These are phyloP conservation scores for Dioszegia hungarica DNA, from an alignment of 768 basidiomycete species.

Conservation along the genomic window DNA sequence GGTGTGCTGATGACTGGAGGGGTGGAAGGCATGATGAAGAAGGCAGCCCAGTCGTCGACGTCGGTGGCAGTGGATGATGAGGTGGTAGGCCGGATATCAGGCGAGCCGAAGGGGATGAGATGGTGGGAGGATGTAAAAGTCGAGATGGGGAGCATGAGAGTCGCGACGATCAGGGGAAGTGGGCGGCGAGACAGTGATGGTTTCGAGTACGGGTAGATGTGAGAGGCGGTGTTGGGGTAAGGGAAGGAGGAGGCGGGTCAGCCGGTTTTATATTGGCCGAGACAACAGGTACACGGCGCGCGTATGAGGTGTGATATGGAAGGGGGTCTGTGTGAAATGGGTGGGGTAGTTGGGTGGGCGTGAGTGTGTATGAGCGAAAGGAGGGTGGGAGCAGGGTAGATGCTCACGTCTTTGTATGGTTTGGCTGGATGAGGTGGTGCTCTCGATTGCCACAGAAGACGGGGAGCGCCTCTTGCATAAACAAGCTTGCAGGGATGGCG, in stretches of 20 bases:
- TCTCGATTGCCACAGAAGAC: no score
- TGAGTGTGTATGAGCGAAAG: background rate
- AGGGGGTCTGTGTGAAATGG: no score
- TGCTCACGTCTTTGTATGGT: no score
- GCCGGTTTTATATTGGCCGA: background rate
- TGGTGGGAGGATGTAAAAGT: background rate
- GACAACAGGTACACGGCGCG: background rate
- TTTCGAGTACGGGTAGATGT: background rate
- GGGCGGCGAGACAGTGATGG: background rate
- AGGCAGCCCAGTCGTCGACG: background rate
- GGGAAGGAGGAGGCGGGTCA: background rate
- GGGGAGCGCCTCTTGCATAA: no score
- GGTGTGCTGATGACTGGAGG: background rate
- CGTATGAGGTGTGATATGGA: background rate
- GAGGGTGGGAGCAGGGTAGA: no score
- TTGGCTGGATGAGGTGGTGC: no score
- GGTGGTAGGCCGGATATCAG: conserved; percentile 2
- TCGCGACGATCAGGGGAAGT: background rate
- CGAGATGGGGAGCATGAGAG: background rate
- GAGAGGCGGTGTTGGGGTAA: background rate
- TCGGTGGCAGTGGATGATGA: conserved; percentile 1
- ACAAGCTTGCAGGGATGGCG: no score
- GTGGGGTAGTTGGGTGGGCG: background rate
- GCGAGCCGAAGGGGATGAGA: background rate
- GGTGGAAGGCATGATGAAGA: conserved; percentile 4